Evolutionary conservation across 106 monocot genomes (phyloP).

Genomic region (Dendrobium catenatum): DNA sequence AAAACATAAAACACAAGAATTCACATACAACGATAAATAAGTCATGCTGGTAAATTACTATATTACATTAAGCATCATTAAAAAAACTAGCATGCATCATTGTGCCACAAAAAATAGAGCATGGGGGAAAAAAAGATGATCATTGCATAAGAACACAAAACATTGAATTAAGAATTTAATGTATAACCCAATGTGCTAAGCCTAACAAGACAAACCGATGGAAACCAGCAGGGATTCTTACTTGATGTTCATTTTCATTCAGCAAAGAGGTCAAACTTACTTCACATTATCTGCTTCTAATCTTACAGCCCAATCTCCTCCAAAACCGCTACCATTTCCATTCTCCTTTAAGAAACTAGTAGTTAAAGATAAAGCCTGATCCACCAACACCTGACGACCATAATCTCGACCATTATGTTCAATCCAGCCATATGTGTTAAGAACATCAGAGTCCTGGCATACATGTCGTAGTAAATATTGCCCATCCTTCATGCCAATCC

Average conservation of each 20-base stretch:
- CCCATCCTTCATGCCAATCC: constrained; percentile 84
- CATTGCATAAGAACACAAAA: too few relatives aligned
- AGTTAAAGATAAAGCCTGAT: constrained; percentile 53
- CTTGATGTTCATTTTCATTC: not conserved
- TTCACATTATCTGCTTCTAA: constrained; percentile 42
- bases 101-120: too few relatives aligned
- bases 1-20: too few relatives aligned
- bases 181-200: not conserved
- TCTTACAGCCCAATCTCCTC: constrained; percentile 93
- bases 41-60: too few relatives aligned
- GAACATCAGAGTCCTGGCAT: constrained; percentile 91
- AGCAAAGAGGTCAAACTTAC: constrained; percentile 36
- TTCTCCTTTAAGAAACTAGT: constrained; percentile 85
- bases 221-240: not conserved
- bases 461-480: constrained; percentile 83
- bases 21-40: too few relatives aligned
- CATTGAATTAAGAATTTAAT: not conserved
- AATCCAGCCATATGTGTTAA: constrained; percentile 88
- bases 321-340: constrained; percentile 72
- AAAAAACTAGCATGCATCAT: too few relatives aligned
- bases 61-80: too few relatives aligned
- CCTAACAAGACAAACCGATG: not conserved
- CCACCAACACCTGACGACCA: constrained; percentile 69
- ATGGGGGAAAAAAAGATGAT: too few relatives aligned
- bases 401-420: constrained; percentile 94